Conservation (phyloP, 2,329 filamentous ascomycete genomes). For the Botrytis elliptica region DNA sequence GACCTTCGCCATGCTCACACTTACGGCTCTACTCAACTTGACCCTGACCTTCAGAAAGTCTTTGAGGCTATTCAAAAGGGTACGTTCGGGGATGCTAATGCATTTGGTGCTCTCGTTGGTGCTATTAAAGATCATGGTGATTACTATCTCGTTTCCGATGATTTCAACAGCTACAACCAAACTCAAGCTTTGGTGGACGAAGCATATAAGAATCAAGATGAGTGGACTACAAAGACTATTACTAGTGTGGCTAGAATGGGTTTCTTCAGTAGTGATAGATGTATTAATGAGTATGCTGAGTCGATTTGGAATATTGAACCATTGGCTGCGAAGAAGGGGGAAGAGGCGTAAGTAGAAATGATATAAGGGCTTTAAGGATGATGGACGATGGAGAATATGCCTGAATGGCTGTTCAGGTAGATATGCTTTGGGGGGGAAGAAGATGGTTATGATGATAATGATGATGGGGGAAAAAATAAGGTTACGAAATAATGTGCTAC, state of each 20-base stretch:
- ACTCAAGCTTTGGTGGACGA: slow-evolving; percentile 90
- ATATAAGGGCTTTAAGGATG: neutral
- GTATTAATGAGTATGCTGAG: slow-evolving; percentile 97
- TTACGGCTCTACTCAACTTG: slow-evolving; percentile 76
- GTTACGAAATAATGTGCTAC: neutral
- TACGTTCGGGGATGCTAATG: slow-evolving; percentile 73
- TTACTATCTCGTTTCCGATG: slow-evolving; percentile 96
- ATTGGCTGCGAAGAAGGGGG: slow-evolving; percentile 20
- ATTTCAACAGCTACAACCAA: slow-evolving; percentile 92
- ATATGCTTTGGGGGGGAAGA: neutral
- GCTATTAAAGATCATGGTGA: slow-evolving; percentile 91
- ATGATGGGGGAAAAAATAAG: neutral
- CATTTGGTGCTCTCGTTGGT: slow-evolving; percentile 80
- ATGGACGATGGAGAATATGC: neutral
- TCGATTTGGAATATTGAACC: slow-evolving; percentile 97
- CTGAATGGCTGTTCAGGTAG: neutral
- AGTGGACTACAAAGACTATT: slow-evolving; percentile 90
- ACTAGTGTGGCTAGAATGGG: slow-evolving; percentile 89
- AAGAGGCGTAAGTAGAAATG: neutral
- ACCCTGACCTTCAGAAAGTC: slow-evolving; percentile 73
- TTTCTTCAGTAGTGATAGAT: slow-evolving; percentile 93
- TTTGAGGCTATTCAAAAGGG: slow-evolving; percentile 79
- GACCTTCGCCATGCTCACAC: slow-evolving; percentile 88
- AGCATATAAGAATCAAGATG: slow-evolving; percentile 86
- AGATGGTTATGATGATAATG: neutral